Base-by-base conservation (phyloP, 2,329 filamentous ascomycete species). In the Fusarium napiforme region DNA sequence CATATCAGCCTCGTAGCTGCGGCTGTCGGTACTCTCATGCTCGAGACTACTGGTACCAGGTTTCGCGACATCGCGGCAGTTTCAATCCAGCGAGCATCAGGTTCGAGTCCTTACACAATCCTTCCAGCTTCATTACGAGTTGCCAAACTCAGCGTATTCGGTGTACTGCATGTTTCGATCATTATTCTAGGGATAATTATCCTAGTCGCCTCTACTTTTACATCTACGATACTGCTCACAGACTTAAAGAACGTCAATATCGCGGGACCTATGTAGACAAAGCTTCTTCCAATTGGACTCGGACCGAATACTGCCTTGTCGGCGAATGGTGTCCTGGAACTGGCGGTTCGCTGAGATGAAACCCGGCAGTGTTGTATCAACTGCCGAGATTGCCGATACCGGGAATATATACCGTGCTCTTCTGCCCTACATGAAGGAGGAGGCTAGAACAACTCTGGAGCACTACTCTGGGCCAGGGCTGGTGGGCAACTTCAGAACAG, bases 131-230 rank as follows among this genome's bases (percentile, higher is more conserved):
- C 8, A 19, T 34, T 23, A 15, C 11, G 30, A 8, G n/a, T 34
- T 19, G 9, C n/a, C 5, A 2, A 4, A 7, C 0, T 18, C 7
- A 2, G 30, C 4, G 4, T 11, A 19, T 15, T 34, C 0, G 16
- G 6, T 2, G 30, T 23, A 0, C 5, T 34, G 1, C n/a, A 10
- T 7, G 2, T 16, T 34, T 34, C 15, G 1, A 15, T 3, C 16
- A 23, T 34, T 2, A 32, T 23, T 19, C 1, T 10, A 3, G n/a
- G 8, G n/a, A 19, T 16, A 19, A 7, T 7, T 19, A 10, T 34
- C 0, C 11, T 34, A 23, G 16, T 50, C 8, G 11, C 30, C 4
- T 53, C 23, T 14, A 16, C 18, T 2, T 39, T 28, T n/a, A 28
- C 34, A 0, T n/a, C 23, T 2, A 39, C 12, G 7, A 53, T 53